Conservation (phyloP, 305 asterid species). For the Fraxinus greggii region DNA sequence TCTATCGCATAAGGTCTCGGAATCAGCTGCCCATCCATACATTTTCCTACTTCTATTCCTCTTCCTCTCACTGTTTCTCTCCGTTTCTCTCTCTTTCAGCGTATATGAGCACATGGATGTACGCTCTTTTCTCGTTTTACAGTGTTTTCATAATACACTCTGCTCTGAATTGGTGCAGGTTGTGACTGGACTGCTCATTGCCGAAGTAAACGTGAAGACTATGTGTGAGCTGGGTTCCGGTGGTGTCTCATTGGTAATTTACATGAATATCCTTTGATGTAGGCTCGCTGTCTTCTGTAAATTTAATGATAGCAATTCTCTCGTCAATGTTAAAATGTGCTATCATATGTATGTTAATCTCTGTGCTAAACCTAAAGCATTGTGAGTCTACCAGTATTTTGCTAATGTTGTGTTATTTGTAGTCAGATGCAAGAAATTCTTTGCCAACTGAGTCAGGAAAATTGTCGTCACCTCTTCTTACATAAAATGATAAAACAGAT, state of each 20-base stretch:
- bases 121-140: slow-evolving; percentile 1
- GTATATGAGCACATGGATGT: not conserved
- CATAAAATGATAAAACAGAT: not conserved
- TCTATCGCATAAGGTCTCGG: not conserved
- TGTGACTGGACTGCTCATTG: slow-evolving; percentile 80
- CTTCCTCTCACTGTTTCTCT: not conserved
- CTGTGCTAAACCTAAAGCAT: not conserved
- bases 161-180: slow-evolving; percentile 50
- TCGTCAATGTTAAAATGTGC: not conserved
- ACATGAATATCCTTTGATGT: slow-evolving; percentile 17
- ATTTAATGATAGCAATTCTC: slow-evolving; percentile 6
- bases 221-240: slow-evolving; percentile 95
- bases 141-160: slow-evolving; percentile 11
- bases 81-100: not conserved
- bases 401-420: slow-evolving; percentile 6
- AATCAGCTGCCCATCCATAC: slow-evolving; percentile 6
- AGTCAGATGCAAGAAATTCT: slow-evolving; percentile 10
- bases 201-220: slow-evolving; percentile 95
- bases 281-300: slow-evolving; percentile 7
- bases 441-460: slow-evolving; percentile 2
- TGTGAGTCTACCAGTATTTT: slow-evolving; percentile 11
- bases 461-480: not conserved
- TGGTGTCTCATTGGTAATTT: slow-evolving; percentile 86
- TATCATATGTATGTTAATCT: not conserved
- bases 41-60: not conserved